Conservation (phyloP, 2,329 filamentous ascomycete species). For the Fusarium sp. region DNA sequence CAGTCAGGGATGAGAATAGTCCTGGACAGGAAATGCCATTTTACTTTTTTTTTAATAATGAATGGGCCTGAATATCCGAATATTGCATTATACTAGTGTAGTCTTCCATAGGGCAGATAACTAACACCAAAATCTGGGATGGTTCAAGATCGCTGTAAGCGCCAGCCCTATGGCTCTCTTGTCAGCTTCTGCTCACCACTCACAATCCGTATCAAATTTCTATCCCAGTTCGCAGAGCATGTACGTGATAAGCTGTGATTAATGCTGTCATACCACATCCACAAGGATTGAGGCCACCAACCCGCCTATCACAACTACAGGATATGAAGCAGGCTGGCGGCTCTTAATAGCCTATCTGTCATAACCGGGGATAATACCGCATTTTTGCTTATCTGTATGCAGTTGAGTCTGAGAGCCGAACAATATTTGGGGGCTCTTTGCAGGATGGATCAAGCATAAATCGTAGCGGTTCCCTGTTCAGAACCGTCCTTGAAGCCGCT, state of each 20-base stretch:
- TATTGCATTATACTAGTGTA: too few relatives aligned
- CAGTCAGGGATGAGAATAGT: too few relatives aligned
- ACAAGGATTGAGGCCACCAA: not conserved
- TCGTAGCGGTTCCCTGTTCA: not conserved
- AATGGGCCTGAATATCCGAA: too few relatives aligned
- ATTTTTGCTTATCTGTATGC: accelerated
- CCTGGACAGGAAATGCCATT: too few relatives aligned
- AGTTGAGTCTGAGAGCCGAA: not conserved
- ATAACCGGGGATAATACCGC: not conserved
- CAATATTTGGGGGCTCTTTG: not conserved
- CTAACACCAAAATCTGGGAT: too few relatives aligned
- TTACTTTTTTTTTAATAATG: too few relatives aligned
- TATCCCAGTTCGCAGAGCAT: not conserved
- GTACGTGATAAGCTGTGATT: not conserved
- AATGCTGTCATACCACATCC: not conserved
- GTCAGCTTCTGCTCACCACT: too few relatives aligned
- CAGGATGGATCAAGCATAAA: not conserved
- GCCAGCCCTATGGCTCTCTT: too few relatives aligned
- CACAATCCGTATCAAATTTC: not conserved
- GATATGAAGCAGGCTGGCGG: not conserved
- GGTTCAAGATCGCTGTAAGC: too few relatives aligned
- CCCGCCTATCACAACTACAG: not conserved
- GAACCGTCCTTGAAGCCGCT: too few relatives aligned
- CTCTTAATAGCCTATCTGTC: not conserved
- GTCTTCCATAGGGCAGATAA: too few relatives aligned